A percentile compares a stretch with the other conserved stretches of the same genome.
Conservation (phyloP, 1,284 basidiomycete species). For the Ustilago esculenta region DNA sequence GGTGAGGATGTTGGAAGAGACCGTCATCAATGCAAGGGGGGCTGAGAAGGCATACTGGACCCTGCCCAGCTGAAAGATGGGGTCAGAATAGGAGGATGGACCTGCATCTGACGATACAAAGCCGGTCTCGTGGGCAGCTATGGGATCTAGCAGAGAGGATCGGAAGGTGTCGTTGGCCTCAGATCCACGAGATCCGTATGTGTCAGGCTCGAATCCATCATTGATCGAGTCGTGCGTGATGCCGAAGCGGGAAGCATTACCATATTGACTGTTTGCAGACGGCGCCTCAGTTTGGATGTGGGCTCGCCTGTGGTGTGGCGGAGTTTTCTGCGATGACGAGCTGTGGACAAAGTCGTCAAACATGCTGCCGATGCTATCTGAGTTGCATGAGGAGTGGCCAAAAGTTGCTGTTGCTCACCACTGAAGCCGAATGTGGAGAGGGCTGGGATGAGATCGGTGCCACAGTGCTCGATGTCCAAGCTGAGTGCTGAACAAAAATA, state of each 20-base stretch:
- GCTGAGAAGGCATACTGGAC: slow-evolving; percentile 66
- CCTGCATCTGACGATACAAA: slow-evolving; percentile 55
- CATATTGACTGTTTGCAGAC: slow-evolving; percentile 4
- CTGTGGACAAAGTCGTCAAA: slow-evolving; percentile 53
- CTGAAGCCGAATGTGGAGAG: too few relatives aligned
- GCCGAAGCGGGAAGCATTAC: slow-evolving; percentile 3
- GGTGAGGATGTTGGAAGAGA: slow-evolving; percentile 61
- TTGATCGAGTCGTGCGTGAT: slow-evolving; percentile 18
- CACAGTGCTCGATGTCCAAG: too few relatives aligned
- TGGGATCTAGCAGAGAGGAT: slow-evolving; percentile 33
- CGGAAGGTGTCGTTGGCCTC: slow-evolving; percentile 10
- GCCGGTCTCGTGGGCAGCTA: slow-evolving; percentile 57
- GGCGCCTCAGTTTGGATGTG: neutral
- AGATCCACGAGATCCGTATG: neutral
- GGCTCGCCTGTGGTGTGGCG: slow-evolving; percentile 4
- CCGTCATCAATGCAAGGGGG: slow-evolving; percentile 57
- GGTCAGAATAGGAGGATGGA: slow-evolving; percentile 24
- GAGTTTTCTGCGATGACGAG: slow-evolving; percentile 28
- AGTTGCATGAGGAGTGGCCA: too few relatives aligned
- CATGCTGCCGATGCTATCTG: slow-evolving; percentile 7
- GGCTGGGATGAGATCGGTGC: too few relatives aligned
- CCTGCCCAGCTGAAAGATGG: slow-evolving; percentile 63
- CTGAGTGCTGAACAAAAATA: too few relatives aligned
- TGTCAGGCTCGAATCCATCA: slow-evolving; percentile 31
- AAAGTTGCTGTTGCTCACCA: too few relatives aligned